Conservation (phyloP, 495 filamentous ascomycete genomes). For the Penicillium arizonense region DNA sequence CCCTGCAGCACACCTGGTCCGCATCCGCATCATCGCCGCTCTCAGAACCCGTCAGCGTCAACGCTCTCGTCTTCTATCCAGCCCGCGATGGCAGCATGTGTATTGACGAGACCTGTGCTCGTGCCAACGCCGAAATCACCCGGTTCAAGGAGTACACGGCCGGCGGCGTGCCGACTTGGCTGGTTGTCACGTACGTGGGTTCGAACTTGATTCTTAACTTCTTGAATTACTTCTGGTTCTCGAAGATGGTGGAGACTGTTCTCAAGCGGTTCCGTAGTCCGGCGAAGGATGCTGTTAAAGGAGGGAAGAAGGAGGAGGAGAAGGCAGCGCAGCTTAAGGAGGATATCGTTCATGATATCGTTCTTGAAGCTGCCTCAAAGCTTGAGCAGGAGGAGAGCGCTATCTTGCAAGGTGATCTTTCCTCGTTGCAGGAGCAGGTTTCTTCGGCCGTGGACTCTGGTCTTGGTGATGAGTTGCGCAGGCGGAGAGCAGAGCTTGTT, state of each 20-base stretch:
- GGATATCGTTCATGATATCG: constrained; percentile 30
- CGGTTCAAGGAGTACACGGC: constrained; percentile 47
- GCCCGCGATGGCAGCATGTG: constrained; percentile 31
- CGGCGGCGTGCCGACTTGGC: constrained; percentile 69
- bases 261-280: constrained; percentile 75
- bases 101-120: constrained; percentile 32
- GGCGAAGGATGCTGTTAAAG: constrained; percentile 4
- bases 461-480: constrained; percentile 27
- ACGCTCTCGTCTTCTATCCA: constrained; percentile 34
- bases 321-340: constrained; percentile 14
- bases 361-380: constrained; percentile 38
- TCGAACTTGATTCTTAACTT: constrained; percentile 80
- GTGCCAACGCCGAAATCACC: constrained; percentile 48
- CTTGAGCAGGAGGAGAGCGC: constrained; percentile 36
- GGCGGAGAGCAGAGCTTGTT: constrained; percentile 23
- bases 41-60: constrained; percentile 30
- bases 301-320: constrained; percentile 13
- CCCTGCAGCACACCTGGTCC: constrained; percentile 50
- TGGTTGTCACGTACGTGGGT: constrained; percentile 70
- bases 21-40: constrained; percentile 19
- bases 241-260: constrained; percentile 92
- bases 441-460: constrained; percentile 26
- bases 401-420: constrained; percentile 26
- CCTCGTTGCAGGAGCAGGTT: constrained; percentile 17
- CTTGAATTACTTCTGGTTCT: constrained; percentile 95